These are phyloP conservation scores for Aspergillus udagawae DNA, from an alignment of 2,329 filamentous ascomycete species.

Conservation along the genomic window DNA sequence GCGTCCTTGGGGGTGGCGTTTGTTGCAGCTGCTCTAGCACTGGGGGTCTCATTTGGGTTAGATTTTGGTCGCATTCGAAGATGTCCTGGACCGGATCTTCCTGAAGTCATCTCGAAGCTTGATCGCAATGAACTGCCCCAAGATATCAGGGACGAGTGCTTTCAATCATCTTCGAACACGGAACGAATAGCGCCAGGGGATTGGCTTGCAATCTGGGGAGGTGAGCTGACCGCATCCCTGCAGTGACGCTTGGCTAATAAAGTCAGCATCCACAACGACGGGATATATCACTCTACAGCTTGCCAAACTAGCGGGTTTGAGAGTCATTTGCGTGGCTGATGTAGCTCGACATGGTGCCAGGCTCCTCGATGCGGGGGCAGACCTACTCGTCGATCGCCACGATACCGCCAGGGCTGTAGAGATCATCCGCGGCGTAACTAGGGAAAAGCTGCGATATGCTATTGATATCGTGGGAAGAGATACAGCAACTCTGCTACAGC, in stretches of 20 bases:
- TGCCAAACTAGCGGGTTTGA: constrained; percentile 62
- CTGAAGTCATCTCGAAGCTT: constrained; percentile 47
- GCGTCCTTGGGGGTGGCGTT: constrained; percentile 68
- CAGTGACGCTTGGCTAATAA: constrained; percentile 6
- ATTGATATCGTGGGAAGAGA: constrained; percentile 66
- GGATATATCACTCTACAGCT: constrained; percentile 65
- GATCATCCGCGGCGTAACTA: constrained; percentile 59
- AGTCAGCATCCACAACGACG: constrained; percentile 61
- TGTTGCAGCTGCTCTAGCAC: constrained; percentile 62
- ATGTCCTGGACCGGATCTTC: constrained; percentile 57
- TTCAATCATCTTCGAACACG: constrained; percentile 48
- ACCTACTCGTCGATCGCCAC: constrained; percentile 66
- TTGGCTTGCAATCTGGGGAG: constrained; percentile 72
- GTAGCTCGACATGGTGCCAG: constrained; percentile 61
- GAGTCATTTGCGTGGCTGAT: constrained; percentile 64
- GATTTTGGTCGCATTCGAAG: constrained; percentile 49
- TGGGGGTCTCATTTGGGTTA: constrained; percentile 67
- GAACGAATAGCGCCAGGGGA: constrained; percentile 60
- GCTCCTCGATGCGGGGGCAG: constrained; percentile 52
- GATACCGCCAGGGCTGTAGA: constrained; percentile 62
- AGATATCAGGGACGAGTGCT: constrained; percentile 62
- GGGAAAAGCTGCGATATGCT: constrained; percentile 59
- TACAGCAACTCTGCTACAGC: constrained; percentile 56
- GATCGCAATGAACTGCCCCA: constrained; percentile 49
- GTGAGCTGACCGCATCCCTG: constrained; percentile 30